Evolutionary conservation across 306 rosid species (phyloP).

Genomic region (Corylus avellana): DNA sequence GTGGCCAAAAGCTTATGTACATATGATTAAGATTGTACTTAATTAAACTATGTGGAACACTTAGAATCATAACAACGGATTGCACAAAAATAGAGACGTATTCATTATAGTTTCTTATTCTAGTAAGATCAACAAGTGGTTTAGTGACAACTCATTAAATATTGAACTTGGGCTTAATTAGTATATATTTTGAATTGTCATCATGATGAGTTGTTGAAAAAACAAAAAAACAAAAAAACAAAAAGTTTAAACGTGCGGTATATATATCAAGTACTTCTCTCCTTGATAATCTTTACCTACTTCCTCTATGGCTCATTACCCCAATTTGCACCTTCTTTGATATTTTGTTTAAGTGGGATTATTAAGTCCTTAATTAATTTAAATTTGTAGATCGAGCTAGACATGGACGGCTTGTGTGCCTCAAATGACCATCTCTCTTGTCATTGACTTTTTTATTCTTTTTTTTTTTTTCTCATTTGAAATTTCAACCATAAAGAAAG

Average conservation of each 20-base stretch:
- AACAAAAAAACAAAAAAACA: background rate
- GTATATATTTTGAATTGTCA: conserved; percentile 7
- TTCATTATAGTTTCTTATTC: conserved; percentile 32
- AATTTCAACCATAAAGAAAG: conserved; percentile 51
- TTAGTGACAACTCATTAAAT: conserved; percentile 12
- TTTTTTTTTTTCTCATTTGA: conserved; percentile 38
- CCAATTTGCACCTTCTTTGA: background rate
- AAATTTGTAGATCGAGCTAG: background rate
- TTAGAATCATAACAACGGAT: background rate
- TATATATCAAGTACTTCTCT: background rate
- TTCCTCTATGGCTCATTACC: conserved; percentile 19
- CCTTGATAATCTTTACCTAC: conserved; percentile 36
- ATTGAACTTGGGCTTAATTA: background rate
- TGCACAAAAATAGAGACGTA: conserved; percentile 9
- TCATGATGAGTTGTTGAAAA: conserved; percentile 21
- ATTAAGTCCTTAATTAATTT: background rate
- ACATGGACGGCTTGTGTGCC: conserved; percentile 30
- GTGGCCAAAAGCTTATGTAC: no score
- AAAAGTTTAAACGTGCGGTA: conserved; percentile 15
- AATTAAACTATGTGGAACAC: no score
- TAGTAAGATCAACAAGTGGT: conserved; percentile 33
- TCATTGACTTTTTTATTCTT: conserved; percentile 59
- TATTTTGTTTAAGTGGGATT: background rate
- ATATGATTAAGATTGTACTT: no score
- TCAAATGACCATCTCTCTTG: conserved; percentile 57